These are phyloP conservation scores for Funneliformis caledonium DNA, from an alignment of 371 early-diverging fungal genomes.

Conservation along the genomic window DNA sequence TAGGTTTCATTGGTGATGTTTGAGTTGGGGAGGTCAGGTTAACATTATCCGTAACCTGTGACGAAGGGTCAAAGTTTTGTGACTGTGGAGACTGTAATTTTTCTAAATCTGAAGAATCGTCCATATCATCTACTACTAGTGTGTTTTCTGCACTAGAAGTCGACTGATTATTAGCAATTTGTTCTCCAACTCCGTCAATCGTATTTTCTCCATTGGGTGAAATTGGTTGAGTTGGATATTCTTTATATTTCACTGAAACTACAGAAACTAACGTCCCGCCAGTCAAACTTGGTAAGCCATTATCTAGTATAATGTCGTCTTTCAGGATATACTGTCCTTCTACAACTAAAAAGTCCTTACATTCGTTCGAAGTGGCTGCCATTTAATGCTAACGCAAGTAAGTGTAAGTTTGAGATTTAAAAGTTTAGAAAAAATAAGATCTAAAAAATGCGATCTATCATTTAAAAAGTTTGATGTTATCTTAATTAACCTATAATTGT, in stretches of 20 bases:
- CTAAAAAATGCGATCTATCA: background rate
- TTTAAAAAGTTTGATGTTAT: background rate
- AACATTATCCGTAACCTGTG: background rate
- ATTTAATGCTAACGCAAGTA: slow-evolving; percentile 8
- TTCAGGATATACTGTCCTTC: slow-evolving; percentile 38
- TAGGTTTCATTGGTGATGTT: background rate
- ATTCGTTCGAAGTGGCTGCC: slow-evolving; percentile 24
- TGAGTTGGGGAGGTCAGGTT: background rate
- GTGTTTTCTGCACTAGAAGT: slow-evolving; percentile 15
- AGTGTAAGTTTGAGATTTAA: background rate
- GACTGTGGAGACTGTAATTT: slow-evolving; percentile 7
- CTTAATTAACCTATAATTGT: background rate
- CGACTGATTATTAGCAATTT: background rate
- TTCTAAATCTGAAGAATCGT: slow-evolving; percentile 27
- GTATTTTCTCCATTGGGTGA: slow-evolving; percentile 5
- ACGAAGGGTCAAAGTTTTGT: background rate
- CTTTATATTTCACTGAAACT: slow-evolving; percentile 40
- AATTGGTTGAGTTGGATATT: slow-evolving; percentile 19
- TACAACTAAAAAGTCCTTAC: slow-evolving; percentile 32
- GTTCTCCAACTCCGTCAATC: background rate
- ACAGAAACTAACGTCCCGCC: slow-evolving; percentile 32
- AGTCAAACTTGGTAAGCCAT: slow-evolving; percentile 1
- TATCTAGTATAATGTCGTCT: slow-evolving; percentile 32
- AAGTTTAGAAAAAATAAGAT: background rate
- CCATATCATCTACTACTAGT: slow-evolving; percentile 12